Evolutionary conservation across 2,329 filamentous ascomycete species (phyloP), one percentile per base, ranked within the genome.

Genomic region (Neofusicoccum sp.): DNA sequence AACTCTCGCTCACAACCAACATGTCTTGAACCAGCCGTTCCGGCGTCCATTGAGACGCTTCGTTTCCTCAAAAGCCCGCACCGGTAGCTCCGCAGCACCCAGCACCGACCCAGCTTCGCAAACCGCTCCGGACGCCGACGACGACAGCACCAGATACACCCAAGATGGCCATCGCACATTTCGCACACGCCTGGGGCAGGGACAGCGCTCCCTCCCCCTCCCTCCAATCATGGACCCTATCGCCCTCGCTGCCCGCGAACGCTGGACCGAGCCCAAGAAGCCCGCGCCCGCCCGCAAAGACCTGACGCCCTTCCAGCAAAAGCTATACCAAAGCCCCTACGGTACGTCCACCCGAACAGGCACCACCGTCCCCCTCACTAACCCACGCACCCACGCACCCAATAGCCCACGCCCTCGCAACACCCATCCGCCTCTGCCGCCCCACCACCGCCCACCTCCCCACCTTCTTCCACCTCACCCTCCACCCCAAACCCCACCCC

Each of bases 291-390:
- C 36, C 3, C 16, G 4, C 12, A 75, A 76, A 64, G 67, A 74
- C 28, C 73, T 78, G 31, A 77, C 78, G 2, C 75, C 80, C 2
- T 85, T 91, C 64, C 85, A 88, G 69, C 80, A 79, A 63, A 83
- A 85, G 64, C 76, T 92, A 1, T 78, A 77, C 34, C 80, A 80
- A 41, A 93, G 90, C 67, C 80, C 87, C 2, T 92, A 85, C 67
- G 89, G 88, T 89, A 77, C 34, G 77, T 60, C 11, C 29, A 49
- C n/a, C 28, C 11, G n/a, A 22, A 7, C 11, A 3, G 3, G 14
- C n/a, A 12, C 22, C 16, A 3, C 8, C 29, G 3, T 4, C 28
- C 7, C 14, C 22, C 22, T 22, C 16, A 49, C 34, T 12, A 28
- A 39, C 41, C 45, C 47, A 60, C 9, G 1, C 3, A 29, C 14